These are phyloP conservation scores for Chaetomium globosum DNA, from an alignment of 2,329 filamentous ascomycete genomes.

Conservation along the genomic window DNA sequence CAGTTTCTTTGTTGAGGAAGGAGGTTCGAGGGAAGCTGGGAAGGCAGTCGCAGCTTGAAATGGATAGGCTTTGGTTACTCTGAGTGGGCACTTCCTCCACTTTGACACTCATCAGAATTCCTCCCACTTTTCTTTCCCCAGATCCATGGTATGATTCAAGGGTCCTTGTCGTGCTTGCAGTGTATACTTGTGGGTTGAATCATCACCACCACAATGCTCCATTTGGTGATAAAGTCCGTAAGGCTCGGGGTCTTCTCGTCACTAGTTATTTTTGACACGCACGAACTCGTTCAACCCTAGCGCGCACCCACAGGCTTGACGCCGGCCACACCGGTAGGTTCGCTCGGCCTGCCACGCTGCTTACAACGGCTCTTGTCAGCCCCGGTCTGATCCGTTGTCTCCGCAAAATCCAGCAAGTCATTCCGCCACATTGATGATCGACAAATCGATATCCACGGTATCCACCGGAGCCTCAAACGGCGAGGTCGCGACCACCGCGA, in stretches of 20 bases:
- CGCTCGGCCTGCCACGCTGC: slow-evolving; percentile 9
- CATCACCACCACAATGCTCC: too few relatives aligned
- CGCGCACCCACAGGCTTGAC: slow-evolving; percentile 15
- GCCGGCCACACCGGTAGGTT: background rate
- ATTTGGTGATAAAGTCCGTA: background rate
- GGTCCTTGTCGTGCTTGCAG: background rate
- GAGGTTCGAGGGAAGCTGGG: too few relatives aligned
- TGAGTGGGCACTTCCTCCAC: background rate
- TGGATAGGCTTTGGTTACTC: background rate
- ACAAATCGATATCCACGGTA: slow-evolving; percentile 1
- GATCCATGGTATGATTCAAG: background rate
- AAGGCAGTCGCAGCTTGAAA: background rate
- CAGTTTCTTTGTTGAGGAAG: background rate
- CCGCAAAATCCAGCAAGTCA: slow-evolving; percentile 13
- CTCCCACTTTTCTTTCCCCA: background rate
- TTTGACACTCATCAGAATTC: background rate
- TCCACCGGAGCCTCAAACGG: slow-evolving; percentile 15
- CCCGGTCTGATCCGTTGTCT: slow-evolving; percentile 15
- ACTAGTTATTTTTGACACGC: background rate
- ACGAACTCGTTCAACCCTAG: slow-evolving; percentile 9
- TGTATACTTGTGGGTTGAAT: background rate
- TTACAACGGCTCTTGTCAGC: slow-evolving; percentile 20
- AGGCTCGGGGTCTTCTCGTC: background rate
- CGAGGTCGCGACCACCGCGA: background rate
- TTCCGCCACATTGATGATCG: slow-evolving; percentile 21